These are phyloP conservation scores for Jacaranda mimosifolia DNA, from an alignment of 257 asterid species.

Conservation along the genomic window DNA sequence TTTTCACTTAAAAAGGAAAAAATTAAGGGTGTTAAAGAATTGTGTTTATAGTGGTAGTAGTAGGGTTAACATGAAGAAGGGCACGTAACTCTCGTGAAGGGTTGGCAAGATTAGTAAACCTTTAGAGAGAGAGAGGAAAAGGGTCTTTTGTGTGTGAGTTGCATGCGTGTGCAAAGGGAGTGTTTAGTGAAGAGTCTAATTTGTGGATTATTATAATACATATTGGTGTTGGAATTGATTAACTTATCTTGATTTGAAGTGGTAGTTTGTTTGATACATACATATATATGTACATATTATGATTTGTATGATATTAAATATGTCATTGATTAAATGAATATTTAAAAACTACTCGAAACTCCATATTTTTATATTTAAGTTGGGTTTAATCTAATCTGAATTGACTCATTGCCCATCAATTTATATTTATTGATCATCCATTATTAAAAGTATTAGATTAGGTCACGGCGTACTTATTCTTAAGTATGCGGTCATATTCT, in stretches of 20 bases:
- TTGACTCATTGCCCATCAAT: no score
- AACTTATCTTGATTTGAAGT: neutral
- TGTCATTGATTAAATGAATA: no score
- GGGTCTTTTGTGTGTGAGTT: conserved; percentile 68
- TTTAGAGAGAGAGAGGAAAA: conserved; percentile 38
- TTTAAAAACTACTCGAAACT: no score
- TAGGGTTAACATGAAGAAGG: conserved; percentile 28
- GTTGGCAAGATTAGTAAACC: conserved; percentile 58
- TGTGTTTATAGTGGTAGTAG: conserved; percentile 41
- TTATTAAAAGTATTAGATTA: no score
- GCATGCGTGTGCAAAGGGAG: conserved; percentile 89
- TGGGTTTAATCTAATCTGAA: no score
- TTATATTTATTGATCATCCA: no score
- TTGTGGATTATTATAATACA: conserved; percentile 10
- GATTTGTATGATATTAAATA: neutral
- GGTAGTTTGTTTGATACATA: neutral
- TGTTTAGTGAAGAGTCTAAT: conserved; percentile 37
- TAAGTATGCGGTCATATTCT: no score
- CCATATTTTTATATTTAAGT: no score
- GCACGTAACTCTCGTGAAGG: conserved; percentile 89
- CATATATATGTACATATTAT: neutral
- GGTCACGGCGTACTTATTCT: no score
- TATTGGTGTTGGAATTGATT: neutral
- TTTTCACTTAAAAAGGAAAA: conserved; percentile 27
- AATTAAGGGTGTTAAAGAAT: conserved; percentile 32